These are phyloP conservation scores for Populus pruinosa DNA, from an alignment of 345 rosid genomes.

Conservation along the genomic window DNA sequence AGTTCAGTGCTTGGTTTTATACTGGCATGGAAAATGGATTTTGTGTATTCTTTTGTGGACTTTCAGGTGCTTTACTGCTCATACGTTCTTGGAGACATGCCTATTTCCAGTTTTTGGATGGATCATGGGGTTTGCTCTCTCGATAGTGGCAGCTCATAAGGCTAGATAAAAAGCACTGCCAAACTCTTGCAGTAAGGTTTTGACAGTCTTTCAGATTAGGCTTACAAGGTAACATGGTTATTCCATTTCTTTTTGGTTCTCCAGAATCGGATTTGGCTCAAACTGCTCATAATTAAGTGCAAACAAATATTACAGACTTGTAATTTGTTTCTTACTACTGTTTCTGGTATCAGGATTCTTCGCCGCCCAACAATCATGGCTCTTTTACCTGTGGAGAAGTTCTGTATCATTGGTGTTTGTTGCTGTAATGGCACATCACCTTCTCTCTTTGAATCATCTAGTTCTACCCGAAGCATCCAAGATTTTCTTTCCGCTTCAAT, in stretches of 20 bases:
- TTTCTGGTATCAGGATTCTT: background rate
- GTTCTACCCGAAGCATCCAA: background rate
- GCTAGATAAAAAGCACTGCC: background rate
- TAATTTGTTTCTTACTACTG: background rate
- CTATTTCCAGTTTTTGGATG: background rate
- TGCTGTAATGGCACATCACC: background rate
- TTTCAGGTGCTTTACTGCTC: background rate
- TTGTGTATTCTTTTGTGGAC: background rate
- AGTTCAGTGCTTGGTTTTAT: conserved; percentile 1
- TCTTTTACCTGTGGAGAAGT: background rate
- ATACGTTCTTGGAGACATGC: conserved; percentile 2
- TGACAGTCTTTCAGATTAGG: background rate
- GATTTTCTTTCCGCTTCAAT: background rate
- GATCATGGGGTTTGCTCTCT: background rate
- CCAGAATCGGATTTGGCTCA: background rate
- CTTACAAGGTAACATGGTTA: background rate
- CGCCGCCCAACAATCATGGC: background rate
- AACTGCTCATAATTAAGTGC: background rate
- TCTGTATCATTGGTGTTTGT: background rate
- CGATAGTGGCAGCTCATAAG: background rate
- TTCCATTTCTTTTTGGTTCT: background rate
- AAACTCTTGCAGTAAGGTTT: background rate
- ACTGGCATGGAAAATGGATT: conserved; percentile 4
- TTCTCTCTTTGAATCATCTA: background rate
- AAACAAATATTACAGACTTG: background rate